Evolutionary conservation across 108 stramenopile species (phyloP).

Genomic region (Nannochloropsis oceanica): DNA sequence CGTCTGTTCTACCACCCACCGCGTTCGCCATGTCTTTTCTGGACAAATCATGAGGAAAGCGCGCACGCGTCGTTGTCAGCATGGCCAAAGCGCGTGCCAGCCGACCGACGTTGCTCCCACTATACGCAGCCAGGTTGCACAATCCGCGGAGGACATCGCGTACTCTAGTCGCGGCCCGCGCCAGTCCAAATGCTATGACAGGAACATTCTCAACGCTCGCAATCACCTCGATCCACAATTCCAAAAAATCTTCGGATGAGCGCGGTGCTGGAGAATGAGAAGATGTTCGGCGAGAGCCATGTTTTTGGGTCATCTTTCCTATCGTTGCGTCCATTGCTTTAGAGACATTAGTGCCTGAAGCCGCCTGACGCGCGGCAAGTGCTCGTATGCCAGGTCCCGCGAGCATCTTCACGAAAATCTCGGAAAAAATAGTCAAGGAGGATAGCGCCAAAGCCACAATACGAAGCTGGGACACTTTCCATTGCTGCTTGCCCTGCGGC

Average conservation of each 20-base stretch:
- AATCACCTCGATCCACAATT: neutral
- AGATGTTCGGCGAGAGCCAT: neutral
- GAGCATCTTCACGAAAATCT: neutral
- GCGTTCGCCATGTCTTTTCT: neutral
- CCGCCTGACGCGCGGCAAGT: neutral
- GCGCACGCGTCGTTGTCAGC: neutral
- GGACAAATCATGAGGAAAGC: neutral
- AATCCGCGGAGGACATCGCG: neutral
- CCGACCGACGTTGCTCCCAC: neutral
- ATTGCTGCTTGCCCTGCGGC: neutral
- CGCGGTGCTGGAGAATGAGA: neutral
- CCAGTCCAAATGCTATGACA: neutral
- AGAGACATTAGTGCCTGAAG: neutral
- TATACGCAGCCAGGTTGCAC: neutral
- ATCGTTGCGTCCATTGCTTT: neutral
- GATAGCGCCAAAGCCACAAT: neutral
- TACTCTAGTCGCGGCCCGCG: neutral
- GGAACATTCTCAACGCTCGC: neutral
- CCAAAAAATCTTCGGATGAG: neutral
- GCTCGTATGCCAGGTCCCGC: neutral
- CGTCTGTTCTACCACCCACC: neutral
- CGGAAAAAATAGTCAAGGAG: neutral
- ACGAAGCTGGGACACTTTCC: neutral
- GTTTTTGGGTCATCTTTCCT: neutral
- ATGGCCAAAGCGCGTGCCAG: neutral